phyloP scores from a whole-genome alignment of 2,329 filamentous ascomycete species.

The Xylaria arbuscula region DNA sequence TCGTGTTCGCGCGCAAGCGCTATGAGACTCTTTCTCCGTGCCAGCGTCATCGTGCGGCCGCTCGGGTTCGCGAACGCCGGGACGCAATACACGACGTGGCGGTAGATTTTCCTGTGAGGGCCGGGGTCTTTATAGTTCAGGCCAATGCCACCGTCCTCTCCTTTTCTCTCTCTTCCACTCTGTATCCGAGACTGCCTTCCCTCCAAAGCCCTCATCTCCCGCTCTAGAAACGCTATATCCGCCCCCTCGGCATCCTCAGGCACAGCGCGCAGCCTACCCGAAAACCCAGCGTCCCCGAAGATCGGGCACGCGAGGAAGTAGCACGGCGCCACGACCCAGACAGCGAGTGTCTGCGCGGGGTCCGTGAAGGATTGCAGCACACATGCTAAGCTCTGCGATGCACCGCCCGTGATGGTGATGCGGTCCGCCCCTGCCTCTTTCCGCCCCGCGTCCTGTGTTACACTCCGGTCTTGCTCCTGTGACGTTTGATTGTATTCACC shows the following conservation, averaged over 20 bases:
- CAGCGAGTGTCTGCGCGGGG: conserved; percentile 75
- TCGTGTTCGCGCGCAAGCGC: conserved; percentile 81
- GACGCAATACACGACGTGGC: conserved; percentile 87
- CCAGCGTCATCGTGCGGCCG: conserved; percentile 80
- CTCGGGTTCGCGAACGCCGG: conserved; percentile 92
- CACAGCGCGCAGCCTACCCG: conserved; percentile 72
- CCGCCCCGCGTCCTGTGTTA: neutral
- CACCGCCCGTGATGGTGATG: conserved; percentile 86
- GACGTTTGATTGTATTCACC: neutral
- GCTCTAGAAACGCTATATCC: conserved; percentile 61
- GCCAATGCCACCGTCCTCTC: neutral
- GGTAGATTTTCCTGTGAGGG: conserved; percentile 80
- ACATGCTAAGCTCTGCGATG: conserved; percentile 83
- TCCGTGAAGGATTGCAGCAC: conserved; percentile 85
- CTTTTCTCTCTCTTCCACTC: neutral
- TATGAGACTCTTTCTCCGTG: conserved; percentile 75
- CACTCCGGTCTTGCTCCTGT: neutral
- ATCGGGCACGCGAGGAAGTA: conserved; percentile 90
- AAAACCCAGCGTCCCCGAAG: conserved; percentile 83
- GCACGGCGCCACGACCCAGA: conserved; percentile 85
- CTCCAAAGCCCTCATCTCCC: conserved; percentile 34
- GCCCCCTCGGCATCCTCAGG: conserved; percentile 83
- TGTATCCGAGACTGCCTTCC: conserved; percentile 3
- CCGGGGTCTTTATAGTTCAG: conserved; percentile 62
- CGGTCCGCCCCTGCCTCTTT: conserved; percentile 55